Base-by-base conservation (phyloP, 2,329 filamentous ascomycete species). In the Fusarium nisikadoi region DNA sequence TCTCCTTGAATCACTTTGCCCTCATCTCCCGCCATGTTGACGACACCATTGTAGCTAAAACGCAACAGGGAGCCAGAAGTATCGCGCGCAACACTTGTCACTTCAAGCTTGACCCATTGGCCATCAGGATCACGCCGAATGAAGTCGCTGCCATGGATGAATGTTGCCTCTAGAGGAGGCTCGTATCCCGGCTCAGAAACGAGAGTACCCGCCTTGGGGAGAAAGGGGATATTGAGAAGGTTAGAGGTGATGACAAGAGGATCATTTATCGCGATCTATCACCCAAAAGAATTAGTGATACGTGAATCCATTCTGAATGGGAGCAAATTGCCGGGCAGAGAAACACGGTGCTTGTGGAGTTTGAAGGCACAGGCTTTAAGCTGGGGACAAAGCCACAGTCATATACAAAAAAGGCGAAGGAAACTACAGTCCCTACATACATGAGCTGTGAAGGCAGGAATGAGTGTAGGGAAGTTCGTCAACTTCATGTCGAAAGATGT, bases 131-230 rank as follows among this genome's bases (percentile, higher is more conserved):
- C 83, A 55, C 78, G 78, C 31, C 80, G 81, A 55, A 84, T 75
- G 73, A 80, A 83, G 72, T 84, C 83, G 52, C 79, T 78, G 27
- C 82, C 83, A 54, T 83, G 81, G 53, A 80, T 61, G 61, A 84
- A 82, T 31, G 75, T 76, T 38, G 82, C 82, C 56, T 82, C 76
- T 49, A 84, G 65, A 31, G 76, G 61, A 54, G 81, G 77, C 10
- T 79, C 76, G 69, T 83, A 84, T 59, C 61, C 56, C 7, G 79
- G 76, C 46, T 82, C 80, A 29, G 83, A 84, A 43, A 76, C 65
- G 46, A 84, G 73, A 62, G 72, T 79, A 52, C 80, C 79, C 17
- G 76, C 68, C 46, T 74, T 64, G 23, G 76, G 67, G 45, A 80
- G 35, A 65, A 81, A 80, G 38, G 77, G 80, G 49, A 79, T 82